Conservation (phyloP, 2,329 filamentous ascomycete genomes). For the Ophiostoma australiae region DNA sequence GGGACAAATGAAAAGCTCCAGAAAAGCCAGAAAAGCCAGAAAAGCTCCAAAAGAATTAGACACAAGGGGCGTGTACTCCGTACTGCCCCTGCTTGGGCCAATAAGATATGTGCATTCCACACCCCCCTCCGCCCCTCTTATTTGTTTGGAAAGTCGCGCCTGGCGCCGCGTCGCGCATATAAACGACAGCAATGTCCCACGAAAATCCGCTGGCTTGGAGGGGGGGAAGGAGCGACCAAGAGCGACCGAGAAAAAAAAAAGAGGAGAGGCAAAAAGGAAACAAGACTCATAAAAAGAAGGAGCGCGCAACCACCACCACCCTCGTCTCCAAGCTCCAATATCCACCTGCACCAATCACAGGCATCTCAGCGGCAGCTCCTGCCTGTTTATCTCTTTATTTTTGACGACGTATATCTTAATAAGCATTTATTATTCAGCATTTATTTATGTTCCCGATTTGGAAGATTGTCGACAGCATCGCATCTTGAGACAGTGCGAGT, state of each 20-base stretch:
- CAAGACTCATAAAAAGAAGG: slow-evolving; percentile 16
- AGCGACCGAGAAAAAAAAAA: slow-evolving; percentile 15
- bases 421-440: not conserved
- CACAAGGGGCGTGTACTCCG: not conserved
- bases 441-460: not conserved
- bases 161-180: slow-evolving; percentile 41
- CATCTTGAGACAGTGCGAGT: not conserved
- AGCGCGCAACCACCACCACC: slow-evolving; percentile 7
- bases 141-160: slow-evolving; percentile 28
- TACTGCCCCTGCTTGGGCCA: slow-evolving; percentile 11
- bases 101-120: slow-evolving; percentile 16
- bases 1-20: not conserved
- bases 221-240: slow-evolving; percentile 9
- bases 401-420: not conserved
- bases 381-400: not conserved
- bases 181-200: slow-evolving; percentile 45
- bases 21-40: not conserved
- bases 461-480: not conserved
- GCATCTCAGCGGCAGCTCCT: not conserved
- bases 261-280: slow-evolving; percentile 11
- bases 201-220: slow-evolving; percentile 28
- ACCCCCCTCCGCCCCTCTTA: slow-evolving; percentile 25
- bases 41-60: not conserved
- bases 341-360: slow-evolving; percentile 18
- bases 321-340: not conserved